A percentile compares a stretch with the other conserved stretches of the same genome.
Evolutionary conservation across 371 early-diverging fungal species (phyloP).

Genomic region (Massospora cicadina): DNA sequence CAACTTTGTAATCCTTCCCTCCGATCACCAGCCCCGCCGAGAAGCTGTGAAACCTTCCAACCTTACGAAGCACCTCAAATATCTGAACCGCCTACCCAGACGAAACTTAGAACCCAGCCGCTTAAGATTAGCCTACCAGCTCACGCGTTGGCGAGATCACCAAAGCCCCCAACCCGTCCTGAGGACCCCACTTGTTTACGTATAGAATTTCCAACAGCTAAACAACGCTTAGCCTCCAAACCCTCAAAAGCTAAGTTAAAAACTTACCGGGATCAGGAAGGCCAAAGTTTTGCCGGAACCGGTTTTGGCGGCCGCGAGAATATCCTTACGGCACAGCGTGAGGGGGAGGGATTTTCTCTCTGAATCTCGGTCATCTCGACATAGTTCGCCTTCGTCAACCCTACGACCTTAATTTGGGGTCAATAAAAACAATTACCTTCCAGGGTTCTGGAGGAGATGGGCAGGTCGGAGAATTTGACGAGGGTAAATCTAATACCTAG

Average conservation of each 20-base stretch:
- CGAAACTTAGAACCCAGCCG: not conserved
- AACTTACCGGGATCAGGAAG: slow-evolving; percentile 84
- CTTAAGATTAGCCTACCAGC: slow-evolving; percentile 25
- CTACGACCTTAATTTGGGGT: slow-evolving; percentile 16
- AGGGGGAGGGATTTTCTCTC: slow-evolving; percentile 75
- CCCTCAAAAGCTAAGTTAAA: not conserved
- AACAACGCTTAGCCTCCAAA: not conserved
- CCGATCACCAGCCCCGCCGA: slow-evolving; percentile 96
- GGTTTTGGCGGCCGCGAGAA: slow-evolving; percentile 97
- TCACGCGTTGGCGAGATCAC: slow-evolving; percentile 98
- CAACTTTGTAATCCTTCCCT: slow-evolving; percentile 79
- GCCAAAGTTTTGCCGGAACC: slow-evolving; percentile 99
- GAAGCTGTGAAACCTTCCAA: slow-evolving; percentile 67
- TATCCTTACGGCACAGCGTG: slow-evolving; percentile 68
- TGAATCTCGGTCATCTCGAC: slow-evolving; percentile 96
- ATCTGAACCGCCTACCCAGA: slow-evolving; percentile 33
- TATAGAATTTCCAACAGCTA: slow-evolving; percentile 42
- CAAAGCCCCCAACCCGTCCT: slow-evolving; percentile 81
- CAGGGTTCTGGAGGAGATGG: slow-evolving; percentile 41
- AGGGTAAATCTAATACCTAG: not conserved
- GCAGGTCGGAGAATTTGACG: slow-evolving; percentile 37
- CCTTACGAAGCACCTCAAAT: slow-evolving; percentile 76
- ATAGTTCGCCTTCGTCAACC: slow-evolving; percentile 56
- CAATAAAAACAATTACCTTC: slow-evolving; percentile 9
- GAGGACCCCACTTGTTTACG: slow-evolving; percentile 58